phyloP scores from a whole-genome alignment of 2,329 filamentous ascomycete species.

The Microascus cirrosus region DNA sequence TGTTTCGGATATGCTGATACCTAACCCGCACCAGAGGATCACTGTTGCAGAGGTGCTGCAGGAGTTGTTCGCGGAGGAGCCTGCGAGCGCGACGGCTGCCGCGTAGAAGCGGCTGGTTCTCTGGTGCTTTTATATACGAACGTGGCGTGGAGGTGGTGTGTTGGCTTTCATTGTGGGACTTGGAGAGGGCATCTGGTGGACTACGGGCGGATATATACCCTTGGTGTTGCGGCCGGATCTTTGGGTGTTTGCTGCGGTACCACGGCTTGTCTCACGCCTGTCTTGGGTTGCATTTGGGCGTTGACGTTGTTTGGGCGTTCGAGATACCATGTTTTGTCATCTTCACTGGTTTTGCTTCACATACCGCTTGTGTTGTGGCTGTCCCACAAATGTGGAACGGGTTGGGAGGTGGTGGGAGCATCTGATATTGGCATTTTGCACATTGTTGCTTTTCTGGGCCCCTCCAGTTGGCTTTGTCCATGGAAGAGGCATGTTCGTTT shows the following conservation, averaged over 20 bases:
- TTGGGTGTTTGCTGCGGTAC: background rate
- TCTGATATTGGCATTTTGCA: background rate
- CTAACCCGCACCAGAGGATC: conserved; percentile 38
- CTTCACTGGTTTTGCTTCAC: conserved; percentile 1
- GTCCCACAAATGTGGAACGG: background rate
- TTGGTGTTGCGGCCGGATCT: background rate
- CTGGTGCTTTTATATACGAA: background rate
- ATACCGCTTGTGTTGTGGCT: background rate
- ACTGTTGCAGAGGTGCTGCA: conserved; percentile 39
- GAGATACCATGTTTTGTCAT: conserved; percentile 3
- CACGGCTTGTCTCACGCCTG: background rate
- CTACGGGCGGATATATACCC: background rate
- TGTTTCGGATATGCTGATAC: conserved; percentile 41
- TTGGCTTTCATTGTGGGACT: background rate
- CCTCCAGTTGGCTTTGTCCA: background rate
- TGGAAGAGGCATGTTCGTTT: background rate
- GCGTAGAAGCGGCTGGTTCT: background rate
- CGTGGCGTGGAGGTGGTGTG: background rate
- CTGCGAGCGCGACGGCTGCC: background rate
- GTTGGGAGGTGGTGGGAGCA: background rate
- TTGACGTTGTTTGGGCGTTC: background rate
- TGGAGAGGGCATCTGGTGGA: background rate
- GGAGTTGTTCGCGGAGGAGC: conserved; percentile 24
- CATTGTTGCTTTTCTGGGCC: background rate
- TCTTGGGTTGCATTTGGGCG: background rate